Conservation (phyloP, 2,329 filamentous ascomycete genomes). For the Neonectria hederae region DNA sequence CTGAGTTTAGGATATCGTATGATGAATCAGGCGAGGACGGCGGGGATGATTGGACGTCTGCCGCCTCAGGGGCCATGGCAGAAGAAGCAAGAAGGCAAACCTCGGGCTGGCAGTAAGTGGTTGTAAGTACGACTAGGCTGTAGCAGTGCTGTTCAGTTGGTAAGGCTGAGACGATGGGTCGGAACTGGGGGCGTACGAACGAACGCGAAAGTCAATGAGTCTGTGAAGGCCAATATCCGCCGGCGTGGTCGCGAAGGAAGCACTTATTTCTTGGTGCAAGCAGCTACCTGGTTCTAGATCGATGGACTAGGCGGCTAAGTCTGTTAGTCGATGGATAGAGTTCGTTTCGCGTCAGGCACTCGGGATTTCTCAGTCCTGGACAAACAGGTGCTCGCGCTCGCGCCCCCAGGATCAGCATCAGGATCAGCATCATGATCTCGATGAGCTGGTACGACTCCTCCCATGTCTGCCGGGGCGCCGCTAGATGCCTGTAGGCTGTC, state of each 20-base stretch:
- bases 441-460: slow-evolving; percentile 14
- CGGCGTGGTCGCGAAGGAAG: slow-evolving; percentile 4
- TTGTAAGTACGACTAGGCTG: neutral
- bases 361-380: neutral
- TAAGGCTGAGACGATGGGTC: slow-evolving; percentile 42
- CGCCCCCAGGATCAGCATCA: neutral
- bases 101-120: slow-evolving; percentile 6
- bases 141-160: slow-evolving; percentile 29
- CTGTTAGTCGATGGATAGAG: slow-evolving; percentile 17
- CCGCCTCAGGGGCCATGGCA: slow-evolving; percentile 10
- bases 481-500: slow-evolving; percentile 17
- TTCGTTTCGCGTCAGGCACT: slow-evolving; percentile 20
- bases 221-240: slow-evolving; percentile 21
- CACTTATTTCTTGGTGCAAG: neutral
- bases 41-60: slow-evolving; percentile 25
- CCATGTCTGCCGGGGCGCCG: slow-evolving; percentile 1
- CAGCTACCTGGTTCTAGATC: slow-evolving; percentile 5
- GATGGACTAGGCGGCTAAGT: slow-evolving; percentile 8
- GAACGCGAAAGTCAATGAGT: slow-evolving; percentile 25
- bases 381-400: neutral
- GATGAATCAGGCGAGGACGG: slow-evolving; percentile 38
- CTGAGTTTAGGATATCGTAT: slow-evolving; percentile 35
- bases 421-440: slow-evolving; percentile 12
- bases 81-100: slow-evolving; percentile 35
- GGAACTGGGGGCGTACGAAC: slow-evolving; percentile 19